Conservation (phyloP, 2,329 filamentous ascomycete species). For the Thielaviopsis musarum region DNA sequence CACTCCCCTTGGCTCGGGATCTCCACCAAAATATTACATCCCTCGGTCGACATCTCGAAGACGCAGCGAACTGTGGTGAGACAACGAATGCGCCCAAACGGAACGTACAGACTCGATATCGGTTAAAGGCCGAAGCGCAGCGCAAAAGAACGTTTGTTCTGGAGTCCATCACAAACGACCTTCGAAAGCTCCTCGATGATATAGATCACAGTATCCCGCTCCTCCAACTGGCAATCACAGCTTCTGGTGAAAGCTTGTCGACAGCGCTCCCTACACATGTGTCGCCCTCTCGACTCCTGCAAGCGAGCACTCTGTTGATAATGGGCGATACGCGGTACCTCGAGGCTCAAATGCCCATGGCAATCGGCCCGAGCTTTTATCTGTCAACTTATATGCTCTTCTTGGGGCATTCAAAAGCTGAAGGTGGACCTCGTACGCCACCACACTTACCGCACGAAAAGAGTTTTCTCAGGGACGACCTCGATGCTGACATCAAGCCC, state of each 20-base stretch:
- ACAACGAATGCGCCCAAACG: background rate
- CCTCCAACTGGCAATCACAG: constrained; percentile 85
- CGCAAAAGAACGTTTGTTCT: constrained; percentile 23
- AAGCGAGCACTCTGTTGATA: constrained; percentile 82
- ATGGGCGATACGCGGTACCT: constrained; percentile 74
- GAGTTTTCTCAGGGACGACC: background rate
- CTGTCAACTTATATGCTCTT: constrained; percentile 94
- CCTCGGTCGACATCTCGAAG: constrained; percentile 58
- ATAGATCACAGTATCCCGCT: constrained; percentile 87
- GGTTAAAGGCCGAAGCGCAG: constrained; percentile 30
- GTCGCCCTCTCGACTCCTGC: constrained; percentile 76
- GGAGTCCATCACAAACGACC: constrained; percentile 52
- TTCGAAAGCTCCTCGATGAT: constrained; percentile 53
- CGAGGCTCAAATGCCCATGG: constrained; percentile 42
- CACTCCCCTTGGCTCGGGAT: constrained; percentile 64
- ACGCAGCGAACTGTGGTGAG: constrained; percentile 39
- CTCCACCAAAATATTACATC: constrained; percentile 70
- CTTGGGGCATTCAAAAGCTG: constrained; percentile 44
- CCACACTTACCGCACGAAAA: background rate
- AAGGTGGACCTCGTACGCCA: background rate
- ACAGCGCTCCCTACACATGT: constrained; percentile 65
- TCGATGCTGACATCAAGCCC: constrained; percentile 35
- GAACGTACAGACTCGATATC: background rate
- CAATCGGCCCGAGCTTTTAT: constrained; percentile 75
- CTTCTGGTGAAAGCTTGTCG: constrained; percentile 75